phyloP scores from a whole-genome alignment of 2,329 filamentous ascomycete species.

The Monosporascus sp. region DNA sequence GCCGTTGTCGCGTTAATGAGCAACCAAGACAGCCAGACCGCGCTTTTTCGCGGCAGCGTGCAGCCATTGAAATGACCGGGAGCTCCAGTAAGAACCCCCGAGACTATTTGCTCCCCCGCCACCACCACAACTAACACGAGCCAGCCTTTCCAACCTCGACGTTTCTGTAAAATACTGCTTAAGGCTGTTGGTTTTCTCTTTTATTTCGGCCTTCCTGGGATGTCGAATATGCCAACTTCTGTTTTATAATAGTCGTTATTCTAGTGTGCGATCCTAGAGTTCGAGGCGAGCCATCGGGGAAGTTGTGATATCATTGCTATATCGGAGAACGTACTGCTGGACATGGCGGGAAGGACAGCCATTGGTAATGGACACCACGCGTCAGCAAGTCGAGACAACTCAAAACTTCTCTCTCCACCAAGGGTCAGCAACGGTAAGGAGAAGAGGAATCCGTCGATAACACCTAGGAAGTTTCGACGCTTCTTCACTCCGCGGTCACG shows the following conservation, averaged over 20 bases:
- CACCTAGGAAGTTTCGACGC: conserved; percentile 46
- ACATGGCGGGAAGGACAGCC: conserved; percentile 1
- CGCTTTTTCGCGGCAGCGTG: background rate
- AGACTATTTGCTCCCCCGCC: no score
- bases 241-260: background rate
- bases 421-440: conserved; percentile 34
- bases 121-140: no score
- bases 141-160: background rate
- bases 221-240: background rate
- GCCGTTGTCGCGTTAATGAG: background rate
- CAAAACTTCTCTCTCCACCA: conserved; percentile 20
- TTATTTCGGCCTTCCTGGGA: background rate
- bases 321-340: background rate
- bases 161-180: background rate
- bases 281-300: background rate
- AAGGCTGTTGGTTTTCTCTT: background rate
- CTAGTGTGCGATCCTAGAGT: background rate
- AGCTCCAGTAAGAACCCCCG: no score
- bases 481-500: conserved; percentile 49
- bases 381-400: conserved; percentile 10
- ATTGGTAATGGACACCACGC: background rate
- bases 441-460: conserved; percentile 46
- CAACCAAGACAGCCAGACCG: background rate
- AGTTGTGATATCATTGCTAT: no score
- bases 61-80: no score